These are phyloP conservation scores for Agaricus blazei DNA, from an alignment of 768 basidiomycete genomes.

Conservation along the genomic window DNA sequence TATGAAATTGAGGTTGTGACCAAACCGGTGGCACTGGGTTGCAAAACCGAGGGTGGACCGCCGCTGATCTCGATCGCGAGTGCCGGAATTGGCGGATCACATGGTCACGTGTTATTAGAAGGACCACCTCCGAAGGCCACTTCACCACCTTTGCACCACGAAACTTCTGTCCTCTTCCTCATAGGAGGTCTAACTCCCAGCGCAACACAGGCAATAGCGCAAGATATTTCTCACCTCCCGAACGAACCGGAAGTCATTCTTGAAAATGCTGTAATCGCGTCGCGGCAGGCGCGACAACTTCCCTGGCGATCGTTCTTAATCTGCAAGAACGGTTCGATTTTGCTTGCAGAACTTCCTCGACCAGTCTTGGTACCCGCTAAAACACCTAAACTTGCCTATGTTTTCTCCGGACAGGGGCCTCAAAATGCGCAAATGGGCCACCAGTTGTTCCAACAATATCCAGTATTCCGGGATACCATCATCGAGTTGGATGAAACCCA, in stretches of 20 bases:
- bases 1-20: conserved; percentile 30
- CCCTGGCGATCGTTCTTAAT: conserved; percentile 27
- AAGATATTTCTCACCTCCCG: background rate
- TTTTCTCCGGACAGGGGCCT: conserved; percentile 22
- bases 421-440: conserved; percentile 24
- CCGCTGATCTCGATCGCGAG: conserved; percentile 35
- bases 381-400: conserved; percentile 26
- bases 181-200: conserved; percentile 32
- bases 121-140: conserved; percentile 19
- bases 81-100: conserved; percentile 40
- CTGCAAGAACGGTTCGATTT: conserved; percentile 27
- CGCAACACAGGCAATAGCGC: conserved; percentile 6
- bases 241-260: conserved; percentile 9
- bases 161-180: conserved; percentile 24
- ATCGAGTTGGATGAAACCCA: conserved; percentile 31
- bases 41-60: conserved; percentile 14
- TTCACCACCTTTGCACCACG: background rate
- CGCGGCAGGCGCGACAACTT: conserved; percentile 26
- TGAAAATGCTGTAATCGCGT: conserved; percentile 13
- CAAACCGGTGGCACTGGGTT: conserved; percentile 21
- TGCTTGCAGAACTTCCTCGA: conserved; percentile 19
- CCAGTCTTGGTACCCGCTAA: conserved; percentile 22
- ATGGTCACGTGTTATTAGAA: conserved; percentile 36
- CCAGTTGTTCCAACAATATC: conserved; percentile 23
- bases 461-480: conserved; percentile 33